Percentiles rank a stretch among this genome's conserved stretches.
Conservation (phyloP, 2,329 filamentous ascomycete species). For the Fusarium algeriense region DNA sequence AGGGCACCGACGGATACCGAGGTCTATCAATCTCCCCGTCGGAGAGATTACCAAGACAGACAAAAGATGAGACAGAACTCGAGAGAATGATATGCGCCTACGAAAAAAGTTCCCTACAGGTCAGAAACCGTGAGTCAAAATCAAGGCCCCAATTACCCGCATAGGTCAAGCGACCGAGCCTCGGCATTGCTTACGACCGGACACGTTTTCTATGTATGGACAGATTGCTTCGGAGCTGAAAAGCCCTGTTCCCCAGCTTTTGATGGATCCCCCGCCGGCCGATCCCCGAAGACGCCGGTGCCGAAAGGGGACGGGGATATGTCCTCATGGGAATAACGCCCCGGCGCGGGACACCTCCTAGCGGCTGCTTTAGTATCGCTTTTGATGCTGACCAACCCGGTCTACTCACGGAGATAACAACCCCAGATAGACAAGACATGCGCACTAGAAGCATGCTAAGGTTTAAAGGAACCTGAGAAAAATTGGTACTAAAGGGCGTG, state of each 20-base stretch:
- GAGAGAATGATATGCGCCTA: not conserved
- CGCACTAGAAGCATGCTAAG: slow-evolving; percentile 6
- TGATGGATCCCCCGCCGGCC: slow-evolving; percentile 21
- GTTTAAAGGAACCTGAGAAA: not conserved
- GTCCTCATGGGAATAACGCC: slow-evolving; percentile 45
- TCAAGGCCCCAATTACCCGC: slow-evolving; percentile 27
- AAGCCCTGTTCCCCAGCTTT: slow-evolving; percentile 12
- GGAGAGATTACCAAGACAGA: slow-evolving; percentile 23
- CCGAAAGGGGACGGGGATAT: slow-evolving; percentile 40
- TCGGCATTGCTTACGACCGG: slow-evolving; percentile 13
- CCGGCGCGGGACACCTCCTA: slow-evolving; percentile 7
- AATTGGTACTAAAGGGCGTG: not conserved
- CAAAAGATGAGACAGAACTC: slow-evolving; percentile 4
- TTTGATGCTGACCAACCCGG: slow-evolving; percentile 7
- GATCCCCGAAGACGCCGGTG: slow-evolving; percentile 39
- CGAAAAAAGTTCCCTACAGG: no score
- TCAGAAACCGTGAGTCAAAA: not conserved
- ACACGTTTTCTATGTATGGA: slow-evolving; percentile 18
- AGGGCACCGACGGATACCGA: slow-evolving; percentile 9
- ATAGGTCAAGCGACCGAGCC: slow-evolving; percentile 20
- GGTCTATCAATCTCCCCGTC: not conserved
- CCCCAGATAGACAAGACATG: slow-evolving; percentile 33
- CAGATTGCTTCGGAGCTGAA: slow-evolving; percentile 11
- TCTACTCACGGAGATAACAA: slow-evolving; percentile 33
- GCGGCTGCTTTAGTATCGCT: slow-evolving; percentile 6